Evolutionary conservation across 2,329 filamentous ascomycete species (phyloP), one percentile per base, ranked within the genome.

Genomic region (Sporothrix luriei): DNA sequence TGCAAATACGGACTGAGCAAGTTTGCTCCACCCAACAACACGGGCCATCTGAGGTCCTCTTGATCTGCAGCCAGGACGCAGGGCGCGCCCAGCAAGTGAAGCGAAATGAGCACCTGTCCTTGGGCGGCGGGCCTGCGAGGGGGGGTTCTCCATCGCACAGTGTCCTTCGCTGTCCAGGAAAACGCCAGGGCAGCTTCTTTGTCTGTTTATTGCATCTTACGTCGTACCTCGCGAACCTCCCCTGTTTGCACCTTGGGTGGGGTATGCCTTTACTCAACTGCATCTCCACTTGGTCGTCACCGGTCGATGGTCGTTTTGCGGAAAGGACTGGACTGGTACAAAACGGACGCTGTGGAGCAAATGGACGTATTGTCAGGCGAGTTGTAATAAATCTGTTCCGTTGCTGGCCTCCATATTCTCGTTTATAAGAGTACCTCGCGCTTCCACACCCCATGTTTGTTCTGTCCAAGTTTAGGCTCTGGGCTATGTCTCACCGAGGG

Each of bases 101-200:
- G 21, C 61, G 61, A 64, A 33, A 64, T 64, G 43, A 64, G 61
- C 38, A 49, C 61, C 24, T 29, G n/a, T n/a, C 43, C 61, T 24
- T 33, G 7, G 57, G 38, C 11, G 55, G 33, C 33, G 33, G 33
- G 33, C 33, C 9, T 9, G 9, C 40, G 33, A 40, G 55, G 55
- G 55, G 55, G 29, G 55, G 2, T 9, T 33, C 40, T 16, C 40
- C 40, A 43, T 43, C 40, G 9, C 40, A 19, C 16, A 16, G 14
- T 33, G 16, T 4, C 11, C 19, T 19, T 26, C 38, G 38, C n/a
- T 4, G 40, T 49, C 48, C 19, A n/a, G 19, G 48, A 19, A 49
- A 2, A 16, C 46, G 40, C 46, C 46, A 48, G 46, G 33, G 16
- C 46, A 46, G 14, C 14, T n/a, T 7, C 16, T 49, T 49, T 49